Base-by-base conservation (phyloP, 78 protist genomes). In the Dictyostelium citrinum region DNA sequence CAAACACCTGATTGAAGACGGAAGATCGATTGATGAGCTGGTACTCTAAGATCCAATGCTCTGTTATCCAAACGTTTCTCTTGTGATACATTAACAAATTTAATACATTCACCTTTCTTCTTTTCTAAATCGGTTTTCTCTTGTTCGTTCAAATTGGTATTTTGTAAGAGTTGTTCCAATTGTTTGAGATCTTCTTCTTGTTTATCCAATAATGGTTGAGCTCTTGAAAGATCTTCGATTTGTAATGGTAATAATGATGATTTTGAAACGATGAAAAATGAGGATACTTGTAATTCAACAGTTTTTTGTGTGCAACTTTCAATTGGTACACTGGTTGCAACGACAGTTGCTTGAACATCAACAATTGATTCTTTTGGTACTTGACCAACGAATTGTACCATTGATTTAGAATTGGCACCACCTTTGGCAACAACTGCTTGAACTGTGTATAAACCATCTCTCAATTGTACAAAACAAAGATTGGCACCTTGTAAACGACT, bases 1-100 rank as follows among this genome's bases (percentile, higher is more conserved):
- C 96, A 79, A 22, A 98, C 98, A 22, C 88, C 96, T 1, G 99
- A 91, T 83, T 96, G 97, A 14, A 99, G 1, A 37, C 91, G 72
- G 91, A 98, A 98, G 81, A 98, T 98, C 22, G 98, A 98, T 72
- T 96, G 97, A 96, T 98, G 96, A 37, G 99, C 97, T 61, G 93
- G 99, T 9, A 96, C 96, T 75, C 99, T 95, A 70, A 99, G 90
- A 86, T 99, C 99, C 55, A 99, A 74, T 35, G 82, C 27, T 29
- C 99, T 95, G 90, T 97, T 90, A 95, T 98, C 96, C 17, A 98
- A 97, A 33, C 99, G 95, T 9, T 81, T 81, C 81, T 97, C 98
- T 39, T 22, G 91, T 27, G 8, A 6, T 17, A 98, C 98, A 46
- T 79, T 77, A 6, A 84, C 93, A 64, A 45, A 90, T 17, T 72